Conservation (phyloP, 129 eudicot species). For the Kitagawia praeruptora region DNA sequence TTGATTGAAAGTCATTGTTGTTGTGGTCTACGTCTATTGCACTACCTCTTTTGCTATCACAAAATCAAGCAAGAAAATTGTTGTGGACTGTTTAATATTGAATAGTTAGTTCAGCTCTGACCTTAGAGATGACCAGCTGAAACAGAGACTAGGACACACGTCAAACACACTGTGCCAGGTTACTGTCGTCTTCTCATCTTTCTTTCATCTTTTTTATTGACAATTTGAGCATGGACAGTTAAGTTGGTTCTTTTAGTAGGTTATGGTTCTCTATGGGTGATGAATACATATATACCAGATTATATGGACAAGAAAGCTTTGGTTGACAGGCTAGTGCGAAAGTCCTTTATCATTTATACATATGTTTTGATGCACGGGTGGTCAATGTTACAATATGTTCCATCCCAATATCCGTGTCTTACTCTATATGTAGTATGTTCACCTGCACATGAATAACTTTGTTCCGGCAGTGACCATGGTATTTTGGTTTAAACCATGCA, state of each 20-base stretch:
- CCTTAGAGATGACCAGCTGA: constrained; percentile 80
- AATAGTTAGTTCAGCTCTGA: constrained; percentile 96
- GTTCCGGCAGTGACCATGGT: neutral
- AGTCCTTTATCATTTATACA: neutral
- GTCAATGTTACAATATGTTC: neutral
- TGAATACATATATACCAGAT: constrained; percentile 81
- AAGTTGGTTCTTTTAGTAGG: constrained; percentile 33
- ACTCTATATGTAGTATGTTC: neutral
- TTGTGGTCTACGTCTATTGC: neutral
- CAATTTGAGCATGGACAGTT: neutral
- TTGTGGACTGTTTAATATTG: neutral
- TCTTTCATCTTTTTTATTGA: neutral
- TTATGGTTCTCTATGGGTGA: constrained; percentile 77
- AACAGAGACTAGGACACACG: constrained; percentile 91
- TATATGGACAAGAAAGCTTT: constrained; percentile 87
- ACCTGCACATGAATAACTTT: neutral
- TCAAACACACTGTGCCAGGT: constrained; percentile 76
- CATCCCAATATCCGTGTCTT: neutral
- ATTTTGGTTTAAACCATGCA: constrained; percentile 13
- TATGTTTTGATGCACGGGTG: neutral
- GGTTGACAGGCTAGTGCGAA: constrained; percentile 46
- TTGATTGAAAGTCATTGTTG: neutral
- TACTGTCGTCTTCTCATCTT: neutral
- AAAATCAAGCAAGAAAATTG: neutral
- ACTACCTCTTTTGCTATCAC: neutral